phyloP scores from a whole-genome alignment of 148 eudicot species.

The Rhododendron ovatum region DNA sequence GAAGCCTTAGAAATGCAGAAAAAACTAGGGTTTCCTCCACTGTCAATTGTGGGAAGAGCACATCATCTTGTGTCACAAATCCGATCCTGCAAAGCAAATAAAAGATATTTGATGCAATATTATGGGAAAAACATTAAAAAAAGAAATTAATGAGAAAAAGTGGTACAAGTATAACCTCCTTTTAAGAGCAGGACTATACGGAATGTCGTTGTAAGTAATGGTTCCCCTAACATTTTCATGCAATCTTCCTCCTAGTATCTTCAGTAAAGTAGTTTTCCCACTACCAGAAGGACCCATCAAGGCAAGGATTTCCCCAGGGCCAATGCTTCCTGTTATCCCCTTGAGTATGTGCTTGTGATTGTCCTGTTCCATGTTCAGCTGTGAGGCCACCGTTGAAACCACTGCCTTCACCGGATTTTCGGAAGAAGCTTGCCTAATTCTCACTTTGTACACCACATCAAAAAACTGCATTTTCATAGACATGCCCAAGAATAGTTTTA shows the following conservation, averaged over 20 bases:
- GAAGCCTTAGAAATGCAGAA: conserved; percentile 89
- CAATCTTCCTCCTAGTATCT: conserved; percentile 74
- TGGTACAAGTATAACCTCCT: conserved; percentile 46
- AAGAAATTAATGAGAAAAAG: neutral
- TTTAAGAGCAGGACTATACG: conserved; percentile 77
- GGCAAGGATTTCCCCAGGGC: conserved; percentile 86
- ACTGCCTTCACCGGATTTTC: conserved; percentile 56
- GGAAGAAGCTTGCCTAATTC: conserved; percentile 26
- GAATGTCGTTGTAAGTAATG: conserved; percentile 69
- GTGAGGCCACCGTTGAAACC: conserved; percentile 57
- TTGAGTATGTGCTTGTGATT: conserved; percentile 72
- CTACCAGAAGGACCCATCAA: conserved; percentile 99
- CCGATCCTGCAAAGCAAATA: conserved; percentile 57
- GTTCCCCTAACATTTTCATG: conserved; percentile 71
- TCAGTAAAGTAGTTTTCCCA: conserved; percentile 88
- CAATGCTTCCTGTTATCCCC: conserved; percentile 89
- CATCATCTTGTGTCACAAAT: conserved; percentile 95
- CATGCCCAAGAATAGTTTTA: neutral
- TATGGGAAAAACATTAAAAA: neutral
- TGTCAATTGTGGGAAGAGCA: conserved; percentile 78
- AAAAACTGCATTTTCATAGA: conserved; percentile 51
- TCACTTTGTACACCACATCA: conserved; percentile 77
- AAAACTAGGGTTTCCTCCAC: conserved; percentile 91
- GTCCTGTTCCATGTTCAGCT: conserved; percentile 44
- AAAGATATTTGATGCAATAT: neutral